Conservation (phyloP, 2,329 filamentous ascomycete genomes). For the Plenodomus lindquistii region DNA sequence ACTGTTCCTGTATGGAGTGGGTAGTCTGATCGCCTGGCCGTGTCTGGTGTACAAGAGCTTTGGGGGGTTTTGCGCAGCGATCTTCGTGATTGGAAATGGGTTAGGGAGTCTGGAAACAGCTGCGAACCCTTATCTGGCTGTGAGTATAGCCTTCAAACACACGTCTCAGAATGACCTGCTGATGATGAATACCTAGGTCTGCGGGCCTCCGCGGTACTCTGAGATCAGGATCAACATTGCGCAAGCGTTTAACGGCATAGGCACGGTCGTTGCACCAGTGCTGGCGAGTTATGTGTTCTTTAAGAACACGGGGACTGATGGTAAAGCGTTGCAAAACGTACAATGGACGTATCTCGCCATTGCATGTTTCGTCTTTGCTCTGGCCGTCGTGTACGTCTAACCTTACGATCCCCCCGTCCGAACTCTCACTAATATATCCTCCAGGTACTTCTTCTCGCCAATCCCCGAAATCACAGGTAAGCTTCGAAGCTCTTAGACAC, state of each 20-base stretch:
- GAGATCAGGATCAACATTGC: constrained; percentile 64
- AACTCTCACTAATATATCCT: not conserved
- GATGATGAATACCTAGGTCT: constrained; percentile 43
- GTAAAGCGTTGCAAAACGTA: constrained; percentile 59
- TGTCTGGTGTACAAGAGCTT: constrained; percentile 60
- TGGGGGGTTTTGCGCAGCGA: constrained; percentile 63
- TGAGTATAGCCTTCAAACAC: constrained; percentile 3
- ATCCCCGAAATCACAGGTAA: constrained; percentile 58
- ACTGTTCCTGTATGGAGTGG: constrained; percentile 59
- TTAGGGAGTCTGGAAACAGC: constrained; percentile 62
- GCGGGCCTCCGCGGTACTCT: constrained; percentile 62
- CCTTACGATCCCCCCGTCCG: too few relatives aligned
- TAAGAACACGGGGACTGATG: constrained; percentile 55
- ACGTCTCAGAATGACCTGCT: too few relatives aligned
- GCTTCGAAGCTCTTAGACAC: too few relatives aligned
- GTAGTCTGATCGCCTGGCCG: constrained; percentile 63
- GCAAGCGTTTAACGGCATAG: constrained; percentile 63
- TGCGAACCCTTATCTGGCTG: constrained; percentile 53
- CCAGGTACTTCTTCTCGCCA: constrained; percentile 16
- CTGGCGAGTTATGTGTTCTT: constrained; percentile 66
- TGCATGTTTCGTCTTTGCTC: constrained; percentile 61
- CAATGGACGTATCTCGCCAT: constrained; percentile 69
- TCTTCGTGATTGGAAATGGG: constrained; percentile 59
- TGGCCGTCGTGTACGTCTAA: constrained; percentile 59
- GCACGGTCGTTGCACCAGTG: constrained; percentile 62